Base-by-base conservation (phyloP, 1,139 yeast genomes). In the Kluyveromyces sp. region DNA sequence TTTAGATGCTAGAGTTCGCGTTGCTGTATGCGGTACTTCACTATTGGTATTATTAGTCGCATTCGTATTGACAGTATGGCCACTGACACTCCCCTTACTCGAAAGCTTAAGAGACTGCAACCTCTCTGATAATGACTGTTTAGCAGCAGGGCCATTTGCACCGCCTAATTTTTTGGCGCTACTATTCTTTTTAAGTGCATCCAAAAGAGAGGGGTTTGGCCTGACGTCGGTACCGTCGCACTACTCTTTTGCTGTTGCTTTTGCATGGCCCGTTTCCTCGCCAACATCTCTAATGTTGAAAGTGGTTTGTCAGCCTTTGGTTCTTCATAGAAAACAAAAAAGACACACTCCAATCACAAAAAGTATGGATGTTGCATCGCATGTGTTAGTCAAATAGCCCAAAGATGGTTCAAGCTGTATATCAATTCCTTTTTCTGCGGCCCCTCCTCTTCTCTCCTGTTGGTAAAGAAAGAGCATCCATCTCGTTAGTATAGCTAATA, bases 211-310 rank as follows among this genome's bases (percentile, higher is more conserved):
- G 8, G 30, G 25, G 21, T 33, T 33, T 4, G 34, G 25, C 29
- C 27, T 38, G 6, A 7, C 7, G 15, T 30, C 6, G 41, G 31
- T 37, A n/a, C 41, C 26, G n/a, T 4, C 15, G 25, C 7, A 5
- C 34, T 7, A n/a, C 33, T 10, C 34, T 33, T 38, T 5, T 31
- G 31, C 32, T 26, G 21, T 41, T 34, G 39, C 34, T 42, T 25
- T 37, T 31, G 32, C 29, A 25, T 15, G 21, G 21, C 21, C 21
- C 47, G 39, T 33, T 41, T 42, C 28, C 45, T 45, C 25, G 51
- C 49, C 37, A 46, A 33, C 30, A 30, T 39, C 34, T 46, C 47
- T 7, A 48, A 43, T 7, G 45, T 38, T 8, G 50, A 48, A 33
- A 45, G 15, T 26, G 30, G 35, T 10, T 37, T n/a, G 26, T 35